Evolutionary conservation across 768 basidiomycete genomes (phyloP), one percentile per base, ranked within the genome.

Genomic region (Suillus decipiens): DNA sequence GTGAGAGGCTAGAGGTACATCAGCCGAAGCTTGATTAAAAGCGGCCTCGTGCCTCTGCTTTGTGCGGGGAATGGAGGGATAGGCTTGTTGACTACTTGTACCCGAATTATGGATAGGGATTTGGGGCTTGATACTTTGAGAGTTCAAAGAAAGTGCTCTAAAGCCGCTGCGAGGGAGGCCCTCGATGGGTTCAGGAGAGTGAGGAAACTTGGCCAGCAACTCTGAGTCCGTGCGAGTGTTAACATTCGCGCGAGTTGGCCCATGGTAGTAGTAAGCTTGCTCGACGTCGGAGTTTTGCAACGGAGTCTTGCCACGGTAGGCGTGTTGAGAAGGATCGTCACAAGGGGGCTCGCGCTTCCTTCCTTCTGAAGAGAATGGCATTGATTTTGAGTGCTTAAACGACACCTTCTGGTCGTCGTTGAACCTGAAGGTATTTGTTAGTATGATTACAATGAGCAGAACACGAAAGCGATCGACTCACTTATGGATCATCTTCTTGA

Each of bases 241-340:
- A 34, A 57, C 28, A 24, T 57, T 37, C 11, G 59, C 62, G 14
- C 8, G 50, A 41, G 33, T 24, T 17, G 50, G 51, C 8, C 31
- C 39, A 43, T 59, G 28, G 43, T 51, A 41, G n/a, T 33, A 45
- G 12, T 48, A 41, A 22, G 36, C 39, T 24, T 63, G 63, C 41
- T 42, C 17, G 17, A 42, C 19, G 41, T 28, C 64, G 31, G 53
- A 60, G 5, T 53, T 41, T 55, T 65, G 51, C n/a, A 67, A 60
- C 14, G 66, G 66, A 12, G 33, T 28, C 55, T 63, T 65, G 51
- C 64, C 64, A 28, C 61, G 59, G 47, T 63, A 63, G 19, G 60
- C 48, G n/a, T 62, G 61, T 43, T 53, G 59, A 33, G 17, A 11
- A 15, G 33, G 19, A 24, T 65, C 61, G 22, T 15, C 22, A n/a